Base-by-base conservation (phyloP, 1,284 basidiomycete species). In the Meripilus lineatus region DNA sequence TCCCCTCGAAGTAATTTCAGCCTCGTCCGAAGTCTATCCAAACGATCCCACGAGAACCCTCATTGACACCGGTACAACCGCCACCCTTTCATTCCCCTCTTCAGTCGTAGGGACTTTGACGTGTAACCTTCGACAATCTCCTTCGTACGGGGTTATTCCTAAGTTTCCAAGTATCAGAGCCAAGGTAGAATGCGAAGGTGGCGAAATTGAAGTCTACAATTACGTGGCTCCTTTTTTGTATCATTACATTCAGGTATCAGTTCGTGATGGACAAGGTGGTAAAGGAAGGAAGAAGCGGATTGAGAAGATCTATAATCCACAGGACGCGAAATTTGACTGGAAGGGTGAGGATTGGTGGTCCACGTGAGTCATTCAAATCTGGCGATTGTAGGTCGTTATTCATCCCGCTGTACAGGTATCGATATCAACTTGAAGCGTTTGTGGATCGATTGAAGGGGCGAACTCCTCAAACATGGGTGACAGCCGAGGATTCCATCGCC, bases 301-400 rank as follows among this genome's bases (percentile, higher is more conserved):
- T 20, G 42, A 44, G 26, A 38, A 38, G 25, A 36, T 21, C 7
- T 44, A 38, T 23, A 44, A 15, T 7, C 36, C 35, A 21, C 26
- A 28, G 18, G 42, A 26, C 11, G 24, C 14, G 8, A 35, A 43
- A 17, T 22, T 23, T 7, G 35, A 35, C 18, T 6, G 6, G 24
- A 52, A 52, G 25, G 48, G 51, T 5, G 51, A 52, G 22, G 46
- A 50, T 14, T 52, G 51, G 51, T 52, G 51, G 51, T 45, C 44
- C 4, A 50, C 51, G 51, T 52, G 23, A 23, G 51, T 45, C 17
- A 4, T 33, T 24, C 22, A 15, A 34, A 17, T 26, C n/a, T 15
- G 3, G 2, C 15, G 17, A 24, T 40, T 8, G 13, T n/a, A n/a
- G 14, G 4, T 13, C 5, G 7, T 24, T 18, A 11, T 15, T 11